A percentile compares a stretch with the other conserved stretches of the same genome.
phyloP scores from a whole-genome alignment of 164 flowering plant genomes.

The Nymphaea thermarum region DNA sequence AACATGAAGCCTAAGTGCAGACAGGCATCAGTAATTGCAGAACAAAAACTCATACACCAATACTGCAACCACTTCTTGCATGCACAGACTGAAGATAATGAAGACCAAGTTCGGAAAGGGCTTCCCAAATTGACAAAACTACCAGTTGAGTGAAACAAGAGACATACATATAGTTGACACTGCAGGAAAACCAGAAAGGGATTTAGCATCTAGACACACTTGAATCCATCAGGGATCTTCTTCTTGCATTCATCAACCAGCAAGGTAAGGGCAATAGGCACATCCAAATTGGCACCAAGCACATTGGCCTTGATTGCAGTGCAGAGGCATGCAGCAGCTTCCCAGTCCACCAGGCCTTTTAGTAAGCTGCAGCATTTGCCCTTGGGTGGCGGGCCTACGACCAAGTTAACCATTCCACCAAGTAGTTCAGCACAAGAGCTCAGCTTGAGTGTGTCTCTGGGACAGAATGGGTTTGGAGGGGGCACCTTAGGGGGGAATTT shows the following conservation, averaged over 20 bases:
- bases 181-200: background rate
- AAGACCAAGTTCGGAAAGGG: background rate
- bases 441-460: slow-evolving; percentile 46
- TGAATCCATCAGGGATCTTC: slow-evolving; percentile 36
- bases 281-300: slow-evolving; percentile 35
- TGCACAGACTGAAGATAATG: background rate
- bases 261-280: slow-evolving; percentile 33
- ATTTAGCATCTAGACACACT: slow-evolving; percentile 16
- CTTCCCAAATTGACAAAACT: background rate
- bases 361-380: slow-evolving; percentile 41
- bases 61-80: too few relatives aligned
- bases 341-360: slow-evolving; percentile 36
- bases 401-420: slow-evolving; percentile 19
- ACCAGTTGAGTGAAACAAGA: background rate
- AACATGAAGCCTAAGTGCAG: too few relatives aligned
- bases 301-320: slow-evolving; percentile 48
- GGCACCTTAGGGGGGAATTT: slow-evolving; percentile 2
- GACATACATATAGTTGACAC: background rate
- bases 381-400: slow-evolving; percentile 25
- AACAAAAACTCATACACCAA: too few relatives aligned
- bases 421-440: slow-evolving; percentile 45
- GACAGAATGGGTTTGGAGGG: slow-evolving; percentile 24
- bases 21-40: too few relatives aligned
- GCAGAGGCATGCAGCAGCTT: slow-evolving; percentile 53
- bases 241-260: slow-evolving; percentile 33